These are phyloP conservation scores for Amphicarpaea edgeworthii DNA, from an alignment of 306 rosid species.

Conservation along the genomic window DNA sequence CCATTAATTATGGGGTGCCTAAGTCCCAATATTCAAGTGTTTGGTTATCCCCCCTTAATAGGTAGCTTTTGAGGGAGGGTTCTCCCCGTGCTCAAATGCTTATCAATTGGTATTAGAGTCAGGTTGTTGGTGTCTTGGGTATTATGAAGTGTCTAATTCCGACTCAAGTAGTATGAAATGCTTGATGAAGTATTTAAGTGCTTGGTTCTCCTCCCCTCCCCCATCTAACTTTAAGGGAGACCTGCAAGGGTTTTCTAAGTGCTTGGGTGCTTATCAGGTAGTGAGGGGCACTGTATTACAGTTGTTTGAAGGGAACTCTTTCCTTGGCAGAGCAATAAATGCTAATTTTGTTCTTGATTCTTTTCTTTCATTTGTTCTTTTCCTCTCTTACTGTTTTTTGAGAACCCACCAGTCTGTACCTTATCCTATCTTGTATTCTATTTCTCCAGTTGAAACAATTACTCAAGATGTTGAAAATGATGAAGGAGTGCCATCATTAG, in stretches of 20 bases:
- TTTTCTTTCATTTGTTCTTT: not conserved
- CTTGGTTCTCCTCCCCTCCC: not conserved
- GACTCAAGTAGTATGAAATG: not conserved
- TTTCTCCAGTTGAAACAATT: constrained; percentile 4
- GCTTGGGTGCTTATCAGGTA: not conserved
- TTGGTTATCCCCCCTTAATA: not conserved
- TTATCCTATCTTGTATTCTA: not conserved
- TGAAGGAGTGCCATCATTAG: not conserved
- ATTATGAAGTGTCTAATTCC: not conserved
- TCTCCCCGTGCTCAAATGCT: not conserved
- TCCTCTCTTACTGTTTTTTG: not conserved
- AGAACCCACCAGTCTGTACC: not conserved
- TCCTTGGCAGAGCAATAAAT: not conserved
- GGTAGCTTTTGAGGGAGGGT: not conserved
- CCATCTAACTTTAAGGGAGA: not conserved
- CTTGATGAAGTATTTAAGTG: not conserved
- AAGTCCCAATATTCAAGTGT: not conserved
- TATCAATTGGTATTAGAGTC: not conserved
- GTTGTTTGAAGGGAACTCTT: not conserved
- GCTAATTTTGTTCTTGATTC: not conserved
- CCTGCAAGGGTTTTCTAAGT: not conserved
- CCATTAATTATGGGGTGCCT: not conserved
- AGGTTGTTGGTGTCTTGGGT: not conserved
- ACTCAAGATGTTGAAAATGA: not conserved
- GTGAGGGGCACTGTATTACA: not conserved